Conservation (phyloP, 345 rosid species). For the Acer saccharum region DNA sequence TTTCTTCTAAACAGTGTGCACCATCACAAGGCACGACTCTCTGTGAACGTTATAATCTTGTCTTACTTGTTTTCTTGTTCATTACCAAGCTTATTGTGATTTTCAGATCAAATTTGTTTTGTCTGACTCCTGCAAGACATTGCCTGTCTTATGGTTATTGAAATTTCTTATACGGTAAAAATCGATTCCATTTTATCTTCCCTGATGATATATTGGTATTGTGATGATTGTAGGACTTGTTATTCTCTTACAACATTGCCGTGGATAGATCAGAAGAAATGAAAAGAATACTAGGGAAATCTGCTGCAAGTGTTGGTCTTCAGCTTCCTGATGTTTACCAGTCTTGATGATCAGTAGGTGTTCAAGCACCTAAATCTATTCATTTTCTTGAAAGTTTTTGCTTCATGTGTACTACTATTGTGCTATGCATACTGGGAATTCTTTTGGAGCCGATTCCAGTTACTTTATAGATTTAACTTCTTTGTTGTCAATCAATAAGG, state of each 20-base stretch:
- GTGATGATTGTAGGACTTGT: conserved; percentile 57
- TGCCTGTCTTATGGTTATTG: neutral
- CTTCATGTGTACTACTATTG: neutral
- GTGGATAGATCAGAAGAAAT: conserved; percentile 86
- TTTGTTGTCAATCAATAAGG: neutral
- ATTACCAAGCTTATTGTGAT: neutral
- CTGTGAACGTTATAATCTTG: conserved; percentile 1
- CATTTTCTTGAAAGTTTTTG: conserved; percentile 1
- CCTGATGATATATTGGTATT: neutral
- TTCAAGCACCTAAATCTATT: conserved; percentile 8
- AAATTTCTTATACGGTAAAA: neutral
- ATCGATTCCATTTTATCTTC: neutral
- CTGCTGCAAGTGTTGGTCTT: conserved; percentile 96
- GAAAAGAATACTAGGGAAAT: conserved; percentile 68
- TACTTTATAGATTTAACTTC: neutral
- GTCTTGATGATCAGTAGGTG: conserved; percentile 37
- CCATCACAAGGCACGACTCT: conserved; percentile 67
- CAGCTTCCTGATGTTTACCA: conserved; percentile 81
- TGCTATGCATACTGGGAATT: neutral
- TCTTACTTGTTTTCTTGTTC: neutral
- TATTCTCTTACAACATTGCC: conserved; percentile 89
- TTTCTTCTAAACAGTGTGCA: conserved; percentile 72
- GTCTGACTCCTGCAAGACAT: neutral
- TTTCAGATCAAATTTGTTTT: neutral
- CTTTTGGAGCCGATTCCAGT: neutral